Base-by-base conservation (phyloP, 2,329 filamentous ascomycete species). In the Orbilia blumenaviensis region DNA sequence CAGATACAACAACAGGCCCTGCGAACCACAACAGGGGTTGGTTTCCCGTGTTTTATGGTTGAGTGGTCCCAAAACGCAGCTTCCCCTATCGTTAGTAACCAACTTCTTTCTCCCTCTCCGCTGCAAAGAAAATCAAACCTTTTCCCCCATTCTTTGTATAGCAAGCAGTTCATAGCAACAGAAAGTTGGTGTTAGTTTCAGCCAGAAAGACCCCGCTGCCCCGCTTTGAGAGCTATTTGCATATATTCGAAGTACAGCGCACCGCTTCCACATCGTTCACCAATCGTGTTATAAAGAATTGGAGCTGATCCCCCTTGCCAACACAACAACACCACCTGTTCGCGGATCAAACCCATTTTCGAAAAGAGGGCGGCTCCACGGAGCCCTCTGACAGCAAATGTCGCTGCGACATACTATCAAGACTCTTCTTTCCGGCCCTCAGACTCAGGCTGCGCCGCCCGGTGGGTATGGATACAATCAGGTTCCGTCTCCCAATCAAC, bases 371-470 rank as follows among this genome's bases (percentile, higher is more conserved):
- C n/a, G n/a, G n/a, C n/a, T n/a, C n/a, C n/a, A n/a, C n/a, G n/a
- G n/a, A n/a, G n/a, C n/a, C n/a, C 10, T 2, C 25, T n/a, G 9
- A 29, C 34, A 27, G 18, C 50, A 38, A 34, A 75, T 75, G 71
- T 75, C 71, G 21, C 63, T 75, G 2, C 36, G 71, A n/a, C 71
- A 75, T 58, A 75, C 71, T 23, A 56, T 75, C 34, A 66, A 62
- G 46, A 36, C 71, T 3, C 63, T 75, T n/a, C 54, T 75, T 12
- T 41, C 14, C 27, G 71, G 71, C 6, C 71, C 71, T 32, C 71
- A 75, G 25, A 67, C 71, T 4, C 71, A 75, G 38, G 63, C 56
- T 9, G 27, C 50, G 21, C 29, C 27, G 0, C 0, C 38, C 3
- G 50, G 42, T 12, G 52, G 52, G 1, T 61, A 66, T 21, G 42